Percentiles rank a stretch among this genome's conserved stretches.
Conservation (phyloP, 805 yeast species). For the Torulaspora microellipsoides region DNA sequence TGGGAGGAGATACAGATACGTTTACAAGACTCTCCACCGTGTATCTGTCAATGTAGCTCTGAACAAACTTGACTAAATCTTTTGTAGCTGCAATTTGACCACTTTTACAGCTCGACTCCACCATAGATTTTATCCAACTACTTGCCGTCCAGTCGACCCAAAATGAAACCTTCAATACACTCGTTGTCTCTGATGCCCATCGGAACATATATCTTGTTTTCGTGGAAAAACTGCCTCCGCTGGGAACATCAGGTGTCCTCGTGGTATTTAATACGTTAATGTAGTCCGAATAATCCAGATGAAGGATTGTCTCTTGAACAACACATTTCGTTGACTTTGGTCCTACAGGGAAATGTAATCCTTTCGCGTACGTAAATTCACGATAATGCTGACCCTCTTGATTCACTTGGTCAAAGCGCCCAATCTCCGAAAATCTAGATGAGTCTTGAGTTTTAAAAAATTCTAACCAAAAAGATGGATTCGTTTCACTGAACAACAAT, state of each 20-base stretch:
- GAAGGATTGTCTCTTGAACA: constrained; percentile 56
- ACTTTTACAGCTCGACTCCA: constrained; percentile 75
- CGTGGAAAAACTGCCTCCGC: constrained; percentile 77
- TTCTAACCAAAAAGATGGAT: constrained; percentile 38
- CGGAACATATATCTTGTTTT: constrained; percentile 65
- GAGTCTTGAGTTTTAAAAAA: constrained; percentile 40
- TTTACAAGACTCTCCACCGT: constrained; percentile 13
- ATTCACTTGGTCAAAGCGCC: constrained; percentile 31
- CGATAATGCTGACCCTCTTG: constrained; percentile 45
- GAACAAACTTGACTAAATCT: constrained; percentile 36
- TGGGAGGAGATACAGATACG: constrained; percentile 4
- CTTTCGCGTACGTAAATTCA: constrained; percentile 64
- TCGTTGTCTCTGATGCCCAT: constrained; percentile 66
- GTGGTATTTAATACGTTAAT: constrained; percentile 61
- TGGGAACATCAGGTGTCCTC: constrained; percentile 90
- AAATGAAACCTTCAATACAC: constrained; percentile 61
- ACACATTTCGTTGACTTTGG: constrained; percentile 84
- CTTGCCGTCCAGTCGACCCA: constrained; percentile 85
- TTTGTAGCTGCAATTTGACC: constrained; percentile 71
- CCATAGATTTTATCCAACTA: constrained; percentile 87
- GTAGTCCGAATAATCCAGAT: constrained; percentile 44
- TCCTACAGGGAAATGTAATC: constrained; percentile 76
- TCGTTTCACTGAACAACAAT: constrained; percentile 63
- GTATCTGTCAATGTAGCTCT: constrained; percentile 24
- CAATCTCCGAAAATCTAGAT: constrained; percentile 35